Base-by-base conservation (phyloP, 2,329 filamentous ascomycete species). In the Beauveria rudraprayagi region DNA sequence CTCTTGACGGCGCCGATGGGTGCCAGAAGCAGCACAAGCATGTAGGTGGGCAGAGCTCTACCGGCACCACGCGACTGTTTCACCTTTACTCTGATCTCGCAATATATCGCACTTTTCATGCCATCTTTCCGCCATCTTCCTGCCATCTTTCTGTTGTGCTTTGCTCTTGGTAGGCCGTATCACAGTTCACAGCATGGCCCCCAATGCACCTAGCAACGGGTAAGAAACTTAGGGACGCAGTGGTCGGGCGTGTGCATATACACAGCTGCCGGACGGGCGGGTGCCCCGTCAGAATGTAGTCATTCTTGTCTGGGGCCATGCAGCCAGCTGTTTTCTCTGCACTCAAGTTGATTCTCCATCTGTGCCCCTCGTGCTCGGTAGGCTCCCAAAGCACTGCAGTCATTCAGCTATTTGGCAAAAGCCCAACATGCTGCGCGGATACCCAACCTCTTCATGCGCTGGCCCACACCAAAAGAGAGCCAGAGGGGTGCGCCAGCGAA, bases 211-310 rank as follows among this genome's bases (percentile, higher is more conserved):
- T 14, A 30, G n/a, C 44, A 48, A 51, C 24, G 24, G n/a, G 19
- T 37, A 43, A 22, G 22, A 22, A 52, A 30, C 17, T 22, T 22
- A 28, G 10, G 5, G 37, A 28, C 5, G 22, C 14, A 17, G 43
- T 59, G 56, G 46, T 40, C n/a, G 56, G 56, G 56, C 9, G 56
- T 59, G 56, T 59, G 56, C 56, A 59, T 59, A 34, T 30, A 34
- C 30, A 34, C 41, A 48, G 55, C 55, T 57, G 44, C 22, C 52
- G 52, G 37, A 19, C 24, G 37, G 30, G 30, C 11, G 50, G 30
- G 19, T 16, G 8, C 19, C 10, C 30, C 30, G 10, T 56, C 44
- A 57, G 34, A 40, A 50, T 57, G 44, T 50, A 26, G 55, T 48
- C 55, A 40, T 40, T 26, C 50, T 41, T 9, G 7, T 41, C 34